Evolutionary conservation across 768 basidiomycete species (phyloP).

Genomic region (Thelephora aurantiotincta): DNA sequence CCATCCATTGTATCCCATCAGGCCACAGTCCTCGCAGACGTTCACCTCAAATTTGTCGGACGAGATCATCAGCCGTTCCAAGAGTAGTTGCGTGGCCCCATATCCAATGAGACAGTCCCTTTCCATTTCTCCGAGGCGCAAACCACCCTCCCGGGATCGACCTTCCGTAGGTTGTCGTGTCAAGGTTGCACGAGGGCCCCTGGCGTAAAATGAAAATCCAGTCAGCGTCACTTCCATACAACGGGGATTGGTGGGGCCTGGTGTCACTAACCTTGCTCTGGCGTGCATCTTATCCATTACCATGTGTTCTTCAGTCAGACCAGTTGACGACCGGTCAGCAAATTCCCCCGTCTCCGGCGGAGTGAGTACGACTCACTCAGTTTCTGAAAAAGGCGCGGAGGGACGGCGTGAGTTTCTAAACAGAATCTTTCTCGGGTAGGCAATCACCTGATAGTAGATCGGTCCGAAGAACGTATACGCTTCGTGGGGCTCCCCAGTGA

Average conservation of each 20-base stretch:
- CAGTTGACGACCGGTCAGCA: slow-evolving; percentile 3
- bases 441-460: slow-evolving; percentile 90
- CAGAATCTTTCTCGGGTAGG: slow-evolving; percentile 1
- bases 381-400: slow-evolving; percentile 42
- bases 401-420: not conserved
- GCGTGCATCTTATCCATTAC: slow-evolving; percentile 99
- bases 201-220: slow-evolving; percentile 16
- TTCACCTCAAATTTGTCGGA: slow-evolving; percentile 97
- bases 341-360: not conserved
- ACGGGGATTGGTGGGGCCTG: not conserved
- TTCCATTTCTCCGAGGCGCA: slow-evolving; percentile 98
- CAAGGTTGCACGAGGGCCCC: slow-evolving; percentile 89
- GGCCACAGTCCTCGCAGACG: slow-evolving; percentile 86
- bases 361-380: slow-evolving; percentile 50
- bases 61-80: slow-evolving; percentile 98
- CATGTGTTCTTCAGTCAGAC: slow-evolving; percentile 65
- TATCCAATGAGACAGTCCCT: slow-evolving; percentile 97
- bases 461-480: slow-evolving; percentile 98
- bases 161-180: slow-evolving; percentile 98
- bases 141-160: slow-evolving; percentile 91
- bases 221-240: not conserved
- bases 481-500: slow-evolving; percentile 93
- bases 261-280: slow-evolving; percentile 60
- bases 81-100: slow-evolving; percentile 91
- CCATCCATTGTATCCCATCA: slow-evolving; percentile 93